Percentiles rank a stretch among this genome's conserved stretches.
Evolutionary conservation across 2,329 filamentous ascomycete genomes (phyloP).

Genomic region (Fusarium setosum): DNA sequence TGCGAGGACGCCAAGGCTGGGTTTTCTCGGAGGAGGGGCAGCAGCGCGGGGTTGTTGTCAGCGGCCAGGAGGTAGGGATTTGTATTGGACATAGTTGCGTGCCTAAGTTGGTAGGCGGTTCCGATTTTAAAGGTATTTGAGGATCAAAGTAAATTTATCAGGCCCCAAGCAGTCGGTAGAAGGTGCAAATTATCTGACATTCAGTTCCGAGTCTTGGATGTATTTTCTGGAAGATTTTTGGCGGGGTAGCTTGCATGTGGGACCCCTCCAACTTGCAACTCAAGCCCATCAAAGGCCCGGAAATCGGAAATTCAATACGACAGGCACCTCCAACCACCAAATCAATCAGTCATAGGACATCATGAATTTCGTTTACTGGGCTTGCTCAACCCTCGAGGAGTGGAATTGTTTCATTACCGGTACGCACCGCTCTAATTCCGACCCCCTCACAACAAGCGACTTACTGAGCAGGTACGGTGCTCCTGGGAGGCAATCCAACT

Average conservation of each 20-base stretch:
- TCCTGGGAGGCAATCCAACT: too few species aligned
- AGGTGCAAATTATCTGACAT: not conserved
- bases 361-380: too few species aligned
- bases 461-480: too few species aligned
- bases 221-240: conserved; percentile 20
- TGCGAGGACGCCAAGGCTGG: conserved; percentile 82
- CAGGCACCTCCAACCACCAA: too few species aligned
- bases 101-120: not conserved
- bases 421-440: too few species aligned
- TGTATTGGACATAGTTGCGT: conserved; percentile 30
- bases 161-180: not conserved
- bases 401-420: too few species aligned
- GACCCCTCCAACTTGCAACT: not conserved
- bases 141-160: not conserved
- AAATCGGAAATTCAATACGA: too few species aligned
- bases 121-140: not conserved
- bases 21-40: conserved; percentile 78
- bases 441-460: too few species aligned
- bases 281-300: too few species aligned
- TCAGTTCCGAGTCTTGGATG: not conserved
- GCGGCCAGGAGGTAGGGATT: conserved; percentile 84
- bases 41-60: conserved; percentile 79
- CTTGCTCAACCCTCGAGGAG: too few species aligned
- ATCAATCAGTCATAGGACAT: too few species aligned
- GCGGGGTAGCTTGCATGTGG: conserved; percentile 31